Percentiles rank a stretch among this genome's conserved stretches.
phyloP scores from a whole-genome alignment of 208 protist species.

The Chromosphaera perkinsii region DNA sequence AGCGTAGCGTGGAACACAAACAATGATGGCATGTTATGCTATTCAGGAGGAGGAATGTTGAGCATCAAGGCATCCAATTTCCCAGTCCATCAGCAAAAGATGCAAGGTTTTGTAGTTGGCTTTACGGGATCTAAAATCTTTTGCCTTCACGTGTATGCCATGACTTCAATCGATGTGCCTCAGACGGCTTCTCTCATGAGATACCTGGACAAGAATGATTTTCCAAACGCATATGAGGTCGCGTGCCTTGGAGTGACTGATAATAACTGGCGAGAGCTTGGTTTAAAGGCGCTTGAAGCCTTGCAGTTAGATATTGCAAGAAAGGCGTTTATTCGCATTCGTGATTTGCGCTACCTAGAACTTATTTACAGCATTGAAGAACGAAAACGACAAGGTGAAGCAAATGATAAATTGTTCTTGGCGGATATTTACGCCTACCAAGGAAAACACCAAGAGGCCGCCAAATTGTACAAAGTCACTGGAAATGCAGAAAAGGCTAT shows the following conservation, averaged over 20 bases:
- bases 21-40: constrained; percentile 88
- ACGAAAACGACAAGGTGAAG: not conserved
- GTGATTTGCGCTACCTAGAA: constrained; percentile 74
- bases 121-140: constrained; percentile 88
- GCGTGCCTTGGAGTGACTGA: constrained; percentile 86
- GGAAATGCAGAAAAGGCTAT: constrained; percentile 57
- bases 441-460: constrained; percentile 81
- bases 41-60: constrained; percentile 69
- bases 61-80: constrained; percentile 84
- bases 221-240: constrained; percentile 74
- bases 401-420: constrained; percentile 57
- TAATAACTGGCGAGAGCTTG: constrained; percentile 71
- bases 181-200: constrained; percentile 56
- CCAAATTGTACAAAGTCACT: constrained; percentile 72
- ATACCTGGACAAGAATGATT: constrained; percentile 80
- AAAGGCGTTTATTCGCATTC: constrained; percentile 81
- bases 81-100: constrained; percentile 78
- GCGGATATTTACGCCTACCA: constrained; percentile 83
- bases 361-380: constrained; percentile 75
- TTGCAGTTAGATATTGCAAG: constrained; percentile 79
- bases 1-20: constrained; percentile 86
- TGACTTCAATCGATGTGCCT: constrained; percentile 83
- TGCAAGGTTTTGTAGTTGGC: constrained; percentile 83
- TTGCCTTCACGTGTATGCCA: constrained; percentile 70
- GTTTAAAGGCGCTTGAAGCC: constrained; percentile 62